Percentiles rank a stretch among this genome's conserved stretches.
These are phyloP conservation scores for Laguncularia racemosa DNA, from an alignment of 345 rosid species.

Conservation along the genomic window DNA sequence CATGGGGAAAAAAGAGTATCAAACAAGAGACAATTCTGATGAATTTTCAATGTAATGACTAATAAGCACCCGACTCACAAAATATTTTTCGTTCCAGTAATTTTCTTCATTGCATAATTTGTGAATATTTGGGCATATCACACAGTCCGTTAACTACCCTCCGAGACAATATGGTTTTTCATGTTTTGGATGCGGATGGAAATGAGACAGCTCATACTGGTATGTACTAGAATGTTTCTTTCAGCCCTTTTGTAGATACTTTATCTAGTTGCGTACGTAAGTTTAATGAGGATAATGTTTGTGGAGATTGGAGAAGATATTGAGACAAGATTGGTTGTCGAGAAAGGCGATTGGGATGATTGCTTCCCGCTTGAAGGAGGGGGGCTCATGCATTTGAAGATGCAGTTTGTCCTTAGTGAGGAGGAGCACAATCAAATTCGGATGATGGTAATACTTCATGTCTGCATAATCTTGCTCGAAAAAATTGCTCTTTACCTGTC, in stretches of 20 bases:
- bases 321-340: slow-evolving; percentile 67
- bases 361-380: slow-evolving; percentile 58
- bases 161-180: slow-evolving; percentile 57
- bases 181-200: slow-evolving; percentile 51
- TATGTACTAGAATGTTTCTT: slow-evolving; percentile 10
- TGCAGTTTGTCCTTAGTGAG: slow-evolving; percentile 77
- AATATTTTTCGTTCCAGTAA: neutral
- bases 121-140: slow-evolving; percentile 10
- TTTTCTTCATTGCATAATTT: slow-evolving; percentile 2
- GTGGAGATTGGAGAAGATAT: slow-evolving; percentile 36
- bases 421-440: slow-evolving; percentile 69
- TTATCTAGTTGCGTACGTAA: slow-evolving; percentile 2
- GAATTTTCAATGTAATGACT: slow-evolving; percentile 84
- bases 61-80: neutral
- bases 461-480: neutral
- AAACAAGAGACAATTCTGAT: slow-evolving; percentile 37
- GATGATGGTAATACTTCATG: slow-evolving; percentile 35
- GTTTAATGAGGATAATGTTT: slow-evolving; percentile 16
- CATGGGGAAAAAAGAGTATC: slow-evolving; percentile 71
- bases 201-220: slow-evolving; percentile 51
- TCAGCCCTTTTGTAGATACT: neutral
- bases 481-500: too few species aligned
- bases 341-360: slow-evolving; percentile 72
- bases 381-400: slow-evolving; percentile 62
- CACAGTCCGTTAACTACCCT: slow-evolving; percentile 73